These are phyloP conservation scores for Mimosa bimucronata DNA, from an alignment of 306 rosid genomes.

Conservation along the genomic window DNA sequence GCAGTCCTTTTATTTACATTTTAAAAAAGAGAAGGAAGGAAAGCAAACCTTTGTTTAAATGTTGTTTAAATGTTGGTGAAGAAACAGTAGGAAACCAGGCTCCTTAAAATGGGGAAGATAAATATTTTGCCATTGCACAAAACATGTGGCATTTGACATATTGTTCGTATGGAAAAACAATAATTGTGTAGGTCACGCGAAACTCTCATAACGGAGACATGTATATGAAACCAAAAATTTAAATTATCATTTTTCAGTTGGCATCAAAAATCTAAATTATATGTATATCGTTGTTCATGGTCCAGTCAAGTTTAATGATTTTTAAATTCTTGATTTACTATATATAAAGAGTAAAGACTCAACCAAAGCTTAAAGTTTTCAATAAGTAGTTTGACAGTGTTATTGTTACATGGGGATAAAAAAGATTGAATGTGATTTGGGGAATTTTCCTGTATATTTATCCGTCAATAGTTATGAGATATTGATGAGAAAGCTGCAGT, in stretches of 20 bases:
- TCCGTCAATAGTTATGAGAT: background rate
- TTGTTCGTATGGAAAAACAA: background rate
- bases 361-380: background rate
- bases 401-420: no score
- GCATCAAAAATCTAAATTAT: background rate
- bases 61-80: background rate
- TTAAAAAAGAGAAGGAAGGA: background rate
- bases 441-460: background rate
- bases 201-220: background rate
- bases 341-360: background rate
- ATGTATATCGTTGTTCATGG: background rate
- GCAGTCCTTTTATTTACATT: background rate
- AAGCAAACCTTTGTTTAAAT: background rate
- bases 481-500: background rate
- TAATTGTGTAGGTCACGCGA: background rate
- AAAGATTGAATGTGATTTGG: background rate
- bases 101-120: background rate
- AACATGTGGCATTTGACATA: background rate
- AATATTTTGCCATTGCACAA: background rate
- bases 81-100: background rate
- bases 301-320: background rate
- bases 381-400: background rate
- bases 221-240: background rate
- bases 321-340: background rate
- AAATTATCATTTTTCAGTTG: background rate